Evolutionary conservation across 768 basidiomycete species (phyloP).

Genomic region (Kwoniella dejecticola): DNA sequence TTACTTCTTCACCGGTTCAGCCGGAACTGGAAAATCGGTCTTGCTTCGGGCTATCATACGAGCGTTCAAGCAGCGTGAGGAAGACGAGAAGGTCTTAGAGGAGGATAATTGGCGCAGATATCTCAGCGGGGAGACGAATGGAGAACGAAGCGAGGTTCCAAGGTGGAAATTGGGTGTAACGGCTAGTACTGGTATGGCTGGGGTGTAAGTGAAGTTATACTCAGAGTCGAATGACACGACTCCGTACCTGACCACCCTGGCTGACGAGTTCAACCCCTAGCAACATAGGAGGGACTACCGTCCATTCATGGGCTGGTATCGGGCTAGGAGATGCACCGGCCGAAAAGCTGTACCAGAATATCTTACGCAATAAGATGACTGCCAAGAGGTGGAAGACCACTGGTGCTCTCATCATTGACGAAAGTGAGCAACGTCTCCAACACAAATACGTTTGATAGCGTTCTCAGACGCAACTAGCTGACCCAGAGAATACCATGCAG

Average conservation of each 20-base stretch:
- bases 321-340: conserved; percentile 33
- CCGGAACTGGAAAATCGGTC: conserved; percentile 96
- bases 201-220: conserved; percentile 52
- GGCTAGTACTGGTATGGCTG: conserved; percentile 91
- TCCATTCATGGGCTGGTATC: conserved; percentile 48
- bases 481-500: conserved; percentile 22
- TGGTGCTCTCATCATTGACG: conserved; percentile 51
- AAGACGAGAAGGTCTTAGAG: conserved; percentile 5
- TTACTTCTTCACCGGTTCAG: conserved; percentile 95
- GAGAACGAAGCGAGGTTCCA: conserved; percentile 1
- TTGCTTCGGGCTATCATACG: conserved; percentile 87
- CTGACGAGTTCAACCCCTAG: conserved; percentile 17
- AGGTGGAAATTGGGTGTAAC: conserved; percentile 62
- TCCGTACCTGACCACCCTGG: too few species aligned
- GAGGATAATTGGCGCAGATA: conserved; percentile 9
- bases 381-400: conserved; percentile 39
- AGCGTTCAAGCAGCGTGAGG: conserved; percentile 57
- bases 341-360: conserved; percentile 25
- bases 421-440: conserved; percentile 38
- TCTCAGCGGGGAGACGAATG: not conserved
- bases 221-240: too few species aligned
- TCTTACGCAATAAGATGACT: conserved; percentile 24
- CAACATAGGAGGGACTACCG: conserved; percentile 43
- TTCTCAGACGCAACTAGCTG: too few species aligned
- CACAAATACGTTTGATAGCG: too few species aligned